Evolutionary conservation across 495 filamentous ascomycete genomes (phyloP).

Genomic region (Haplographium delicatum): DNA sequence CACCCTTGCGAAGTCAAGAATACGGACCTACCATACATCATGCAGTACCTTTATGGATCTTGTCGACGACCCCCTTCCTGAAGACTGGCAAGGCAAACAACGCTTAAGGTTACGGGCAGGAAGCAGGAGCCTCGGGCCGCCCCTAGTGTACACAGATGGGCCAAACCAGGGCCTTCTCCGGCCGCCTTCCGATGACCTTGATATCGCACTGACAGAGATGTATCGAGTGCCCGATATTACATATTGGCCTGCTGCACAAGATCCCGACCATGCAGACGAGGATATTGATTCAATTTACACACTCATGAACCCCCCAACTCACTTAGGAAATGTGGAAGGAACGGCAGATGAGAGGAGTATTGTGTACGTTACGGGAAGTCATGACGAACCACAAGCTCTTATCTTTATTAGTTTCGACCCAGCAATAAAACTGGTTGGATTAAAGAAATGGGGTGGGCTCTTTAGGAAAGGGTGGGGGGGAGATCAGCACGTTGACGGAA

Average conservation of each 20-base stretch:
- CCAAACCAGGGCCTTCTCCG: slow-evolving; percentile 14
- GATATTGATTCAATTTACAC: slow-evolving; percentile 41
- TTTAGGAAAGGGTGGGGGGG: slow-evolving; percentile 17
- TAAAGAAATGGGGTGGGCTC: slow-evolving; percentile 24
- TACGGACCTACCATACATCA: slow-evolving; percentile 54
- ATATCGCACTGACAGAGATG: slow-evolving; percentile 37
- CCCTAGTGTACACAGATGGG: slow-evolving; percentile 21
- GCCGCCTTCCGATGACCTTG: slow-evolving; percentile 6
- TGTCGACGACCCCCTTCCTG: slow-evolving; percentile 48
- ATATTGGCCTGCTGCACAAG: slow-evolving; percentile 51
- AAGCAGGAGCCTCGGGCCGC: slow-evolving; percentile 34
- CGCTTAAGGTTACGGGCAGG: slow-evolving; percentile 50
- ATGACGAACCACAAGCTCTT: slow-evolving; percentile 39
- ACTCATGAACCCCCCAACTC: slow-evolving; percentile 52
- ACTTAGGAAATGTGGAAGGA: slow-evolving; percentile 43
- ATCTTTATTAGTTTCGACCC: slow-evolving; percentile 64
- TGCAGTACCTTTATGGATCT: slow-evolving; percentile 62
- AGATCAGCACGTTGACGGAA: slow-evolving; percentile 21
- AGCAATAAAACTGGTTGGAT: slow-evolving; percentile 34
- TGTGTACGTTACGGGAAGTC: slow-evolving; percentile 45
- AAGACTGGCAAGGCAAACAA: slow-evolving; percentile 34
- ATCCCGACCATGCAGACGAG: slow-evolving; percentile 28
- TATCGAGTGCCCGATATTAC: slow-evolving; percentile 46
- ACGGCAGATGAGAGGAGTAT: slow-evolving; percentile 59
- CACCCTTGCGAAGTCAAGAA: slow-evolving; percentile 52